Evolutionary conservation across 225 moss, liverwort and hornwort species (phyloP), one percentile per base, ranked within the genome.

Genomic region (Physcomitrellopsis africana): DNA sequence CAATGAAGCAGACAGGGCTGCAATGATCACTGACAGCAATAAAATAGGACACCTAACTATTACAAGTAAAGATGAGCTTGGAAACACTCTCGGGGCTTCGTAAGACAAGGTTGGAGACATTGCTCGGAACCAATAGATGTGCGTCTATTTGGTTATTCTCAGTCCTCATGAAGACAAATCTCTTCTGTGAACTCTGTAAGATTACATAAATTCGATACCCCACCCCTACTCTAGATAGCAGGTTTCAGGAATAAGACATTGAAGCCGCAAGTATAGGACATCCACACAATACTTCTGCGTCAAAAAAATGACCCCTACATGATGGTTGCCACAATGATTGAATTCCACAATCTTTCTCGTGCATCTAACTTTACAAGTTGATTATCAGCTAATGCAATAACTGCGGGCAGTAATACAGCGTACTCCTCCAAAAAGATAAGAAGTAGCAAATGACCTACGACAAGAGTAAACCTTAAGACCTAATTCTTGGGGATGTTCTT

Each of bases 401-500:
- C 55, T 65, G 71, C 65, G 17, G 44, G 70, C 67, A 72, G 70
- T 54, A 37, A 37, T 29, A 60, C 70, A 70, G 73, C 54, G 66
- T 55, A 80, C 68, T 43, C 60, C 27, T 60, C 72, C 69, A 83
- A 63, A 63, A 55, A 57, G 68, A 22, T 32, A 51, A 48, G 74
- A 59, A 73, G 73, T 32, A 80, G 63, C 71, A 61, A 46, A 75
- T 69, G 76, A 68, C 64, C 54, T 51, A 73, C 76, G 74, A 44
- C 69, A 43, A 69, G 71, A 63, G 63, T 18, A 58, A 65, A 76
- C 81, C 72, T 82, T 59, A 51, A 76, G 32, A 72, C 41, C 80
- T 92, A 89, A 75, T 19, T 79, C 51, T 78, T 76, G 22, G 92
- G 95, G 75, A 95, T 89, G 55, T 95, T 95, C 72, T 89, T 92